Percentiles rank a stretch among this genome's conserved stretches.
Evolutionary conservation across 495 filamentous ascomycete species (phyloP).

Genomic region (Neurospora hispaniola): DNA sequence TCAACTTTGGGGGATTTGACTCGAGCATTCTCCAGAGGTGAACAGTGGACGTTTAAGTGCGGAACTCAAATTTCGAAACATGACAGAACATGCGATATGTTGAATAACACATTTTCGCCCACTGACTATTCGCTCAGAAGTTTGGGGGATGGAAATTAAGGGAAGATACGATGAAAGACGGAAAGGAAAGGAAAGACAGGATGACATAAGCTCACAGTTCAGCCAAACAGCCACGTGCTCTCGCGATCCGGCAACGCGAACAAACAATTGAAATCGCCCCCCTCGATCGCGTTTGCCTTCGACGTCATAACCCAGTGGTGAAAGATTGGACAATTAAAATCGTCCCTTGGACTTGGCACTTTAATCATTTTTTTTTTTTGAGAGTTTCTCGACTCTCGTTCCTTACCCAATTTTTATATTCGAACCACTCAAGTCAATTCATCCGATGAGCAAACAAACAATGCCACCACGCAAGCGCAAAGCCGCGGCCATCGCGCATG

Average conservation of each 20-base stretch:
- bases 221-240: conserved; percentile 9
- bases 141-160: too few species aligned
- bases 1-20: neutral
- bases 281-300: neutral
- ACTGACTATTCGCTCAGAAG: too few species aligned
- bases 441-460: neutral
- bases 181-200: neutral
- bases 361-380: neutral
- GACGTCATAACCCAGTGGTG: neutral
- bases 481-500: conserved; percentile 3
- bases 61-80: neutral
- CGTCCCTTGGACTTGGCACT: neutral
- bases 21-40: too few species aligned
- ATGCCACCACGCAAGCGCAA: conserved; percentile 15
- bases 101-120: neutral
- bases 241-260: conserved; percentile 1
- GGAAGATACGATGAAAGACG: neutral
- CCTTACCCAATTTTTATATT: neutral
- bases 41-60: neutral
- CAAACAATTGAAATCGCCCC: neutral
- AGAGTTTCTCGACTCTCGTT: neutral
- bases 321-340: neutral
- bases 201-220: conserved; percentile 2
- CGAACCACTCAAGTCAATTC: neutral
- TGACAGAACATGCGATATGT: neutral